Percentiles rank a stretch among this genome's conserved stretches.
phyloP scores from a whole-genome alignment of 2,329 filamentous ascomycete species.

The Rugonectria rugulosa region DNA sequence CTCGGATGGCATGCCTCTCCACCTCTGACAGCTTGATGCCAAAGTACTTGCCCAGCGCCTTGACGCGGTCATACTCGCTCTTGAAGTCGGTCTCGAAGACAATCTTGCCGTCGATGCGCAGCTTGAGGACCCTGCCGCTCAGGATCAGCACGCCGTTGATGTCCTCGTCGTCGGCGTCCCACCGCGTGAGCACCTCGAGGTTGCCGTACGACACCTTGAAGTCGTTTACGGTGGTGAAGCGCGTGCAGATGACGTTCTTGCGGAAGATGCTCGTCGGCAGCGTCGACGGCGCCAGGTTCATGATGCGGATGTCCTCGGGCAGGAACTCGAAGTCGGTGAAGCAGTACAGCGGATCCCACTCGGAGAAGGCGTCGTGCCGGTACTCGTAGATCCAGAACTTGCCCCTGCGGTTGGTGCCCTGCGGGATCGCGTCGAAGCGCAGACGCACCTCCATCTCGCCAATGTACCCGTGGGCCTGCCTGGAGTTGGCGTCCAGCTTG shows the following conservation, averaged over 20 bases:
- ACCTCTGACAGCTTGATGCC: constrained; percentile 53
- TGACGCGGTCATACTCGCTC: constrained; percentile 57
- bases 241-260: constrained; percentile 46
- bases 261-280: constrained; percentile 48
- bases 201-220: constrained; percentile 52
- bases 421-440: constrained; percentile 41
- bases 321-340: constrained; percentile 60
- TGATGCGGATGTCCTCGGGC: constrained; percentile 54
- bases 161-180: constrained; percentile 31
- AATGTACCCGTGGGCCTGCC: constrained; percentile 45
- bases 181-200: constrained; percentile 51
- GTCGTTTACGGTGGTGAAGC: constrained; percentile 43
- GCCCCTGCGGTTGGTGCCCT: constrained; percentile 44
- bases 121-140: constrained; percentile 54
- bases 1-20: constrained; percentile 58
- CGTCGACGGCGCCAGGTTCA: constrained; percentile 51
- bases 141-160: constrained; percentile 53
- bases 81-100: constrained; percentile 51
- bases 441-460: constrained; percentile 55
- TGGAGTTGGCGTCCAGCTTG: constrained; percentile 36
- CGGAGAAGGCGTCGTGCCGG: constrained; percentile 32
- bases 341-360: constrained; percentile 58
- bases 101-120: constrained; percentile 43
- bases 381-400: constrained; percentile 50
- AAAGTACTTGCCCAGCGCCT: constrained; percentile 59